Conservation (phyloP, 2,329 filamentous ascomycete genomes). For the Fusarium mexicanum region DNA sequence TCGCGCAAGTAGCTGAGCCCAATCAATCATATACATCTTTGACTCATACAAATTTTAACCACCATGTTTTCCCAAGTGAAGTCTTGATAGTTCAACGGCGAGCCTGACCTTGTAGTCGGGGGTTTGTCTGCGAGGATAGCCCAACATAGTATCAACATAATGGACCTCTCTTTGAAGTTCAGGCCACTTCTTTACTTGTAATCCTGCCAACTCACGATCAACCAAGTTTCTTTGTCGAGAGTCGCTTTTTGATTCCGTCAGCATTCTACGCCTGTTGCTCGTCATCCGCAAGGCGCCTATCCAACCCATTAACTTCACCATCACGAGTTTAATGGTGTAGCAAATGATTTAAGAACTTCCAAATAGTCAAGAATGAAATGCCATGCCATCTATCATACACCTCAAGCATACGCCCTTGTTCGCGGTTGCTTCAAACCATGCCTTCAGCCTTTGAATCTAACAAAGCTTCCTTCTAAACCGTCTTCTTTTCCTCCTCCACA, state of each 20-base stretch:
- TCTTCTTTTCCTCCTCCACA: background rate
- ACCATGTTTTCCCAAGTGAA: background rate
- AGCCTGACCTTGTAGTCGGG: background rate
- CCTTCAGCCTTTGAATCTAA: background rate
- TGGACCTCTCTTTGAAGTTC: background rate
- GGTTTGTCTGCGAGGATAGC: background rate
- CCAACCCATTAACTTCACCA: background rate
- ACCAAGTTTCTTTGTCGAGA: fast-evolving
- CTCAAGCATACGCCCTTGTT: no score
- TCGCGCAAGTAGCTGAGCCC: background rate
- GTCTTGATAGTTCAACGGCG: background rate
- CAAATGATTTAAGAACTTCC: background rate
- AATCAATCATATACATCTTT: background rate
- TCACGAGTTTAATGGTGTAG: background rate
- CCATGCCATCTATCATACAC: background rate
- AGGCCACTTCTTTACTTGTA: background rate
- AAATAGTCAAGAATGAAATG: background rate
- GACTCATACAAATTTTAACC: background rate
- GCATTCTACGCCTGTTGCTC: background rate
- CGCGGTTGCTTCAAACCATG: background rate
- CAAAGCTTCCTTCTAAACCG: background rate
- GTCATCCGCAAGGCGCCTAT: no score
- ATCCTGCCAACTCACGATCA: background rate
- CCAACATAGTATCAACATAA: background rate
- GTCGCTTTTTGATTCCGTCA: no score